Base-by-base conservation (phyloP, 805 yeast genomes). In the Monosporozyma siamensis region DNA sequence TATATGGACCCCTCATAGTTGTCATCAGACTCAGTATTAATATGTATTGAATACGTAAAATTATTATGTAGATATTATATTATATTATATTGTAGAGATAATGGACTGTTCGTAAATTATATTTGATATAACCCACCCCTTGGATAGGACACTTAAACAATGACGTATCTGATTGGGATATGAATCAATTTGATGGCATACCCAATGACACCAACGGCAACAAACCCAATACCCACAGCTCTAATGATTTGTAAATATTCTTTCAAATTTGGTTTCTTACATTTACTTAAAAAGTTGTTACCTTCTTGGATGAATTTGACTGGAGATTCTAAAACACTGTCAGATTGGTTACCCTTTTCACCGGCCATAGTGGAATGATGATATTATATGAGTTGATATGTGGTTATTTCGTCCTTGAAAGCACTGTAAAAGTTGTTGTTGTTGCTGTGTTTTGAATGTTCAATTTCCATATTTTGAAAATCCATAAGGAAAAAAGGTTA, bases 161-260 rank as follows among this genome's bases (percentile, higher is more conserved):
- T 86, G 71, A 87, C 79, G 70, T 87, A 89, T 74, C 96, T 83
- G 71, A 89, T 87, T 62, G 97, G 97, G 59, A 89, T 89, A 69
- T 89, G 97, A 56, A 89, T 70, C 62, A 90, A 77, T 70, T 90
- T 90, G 68, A 92, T 92, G 59, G 81, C 84, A 69, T 88, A 90
- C 45, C 98, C 98, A 59, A 92, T 94, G 57, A 86, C 82, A 61
- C 98, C 98, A 89, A 90, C 92, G 78, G 90, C 90, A 55, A 90
- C 71, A 68, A 90, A 90, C 53, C 98, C 98, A 50, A 89, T 74
- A 57, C 97, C 97, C 41, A 90, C 97, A 41, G 97, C 97, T 68
- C 92, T 83, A 50, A 92, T 76, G 60, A 90, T 83, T 66, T 82
- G 82, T 46, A 80, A 56, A 73, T 85, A 90, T 69, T 90, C 98